A percentile compares a stretch with the other conserved stretches of the same genome.
Evolutionary conservation across 192 early-diverging fungal genomes (phyloP).

Genomic region (Coemansia furcata): DNA sequence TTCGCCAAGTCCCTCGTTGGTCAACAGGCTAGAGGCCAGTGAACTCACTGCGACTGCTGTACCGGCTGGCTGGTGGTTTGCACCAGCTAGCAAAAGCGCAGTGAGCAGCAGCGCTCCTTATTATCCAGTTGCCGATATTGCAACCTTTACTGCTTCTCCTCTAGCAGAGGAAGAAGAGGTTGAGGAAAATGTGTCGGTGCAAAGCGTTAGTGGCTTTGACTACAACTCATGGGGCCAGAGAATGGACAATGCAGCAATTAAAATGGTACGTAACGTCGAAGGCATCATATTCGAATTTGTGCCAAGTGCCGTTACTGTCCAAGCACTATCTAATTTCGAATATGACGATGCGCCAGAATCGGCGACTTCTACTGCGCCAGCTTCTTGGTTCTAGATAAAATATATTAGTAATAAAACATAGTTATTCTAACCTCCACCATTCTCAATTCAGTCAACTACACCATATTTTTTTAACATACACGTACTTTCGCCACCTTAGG

Average conservation of each 20-base stretch:
- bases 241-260: slow-evolving; percentile 34
- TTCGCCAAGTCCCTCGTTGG: neutral
- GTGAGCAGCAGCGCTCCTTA: neutral
- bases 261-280: slow-evolving; percentile 33
- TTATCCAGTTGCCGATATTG: neutral
- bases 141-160: neutral
- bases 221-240: slow-evolving; percentile 37
- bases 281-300: slow-evolving; percentile 25
- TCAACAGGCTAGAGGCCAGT: slow-evolving; percentile 8
- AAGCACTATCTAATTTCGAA: neutral
- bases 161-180: slow-evolving; percentile 2
- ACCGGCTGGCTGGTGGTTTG: slow-evolving; percentile 2
- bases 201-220: slow-evolving; percentile 19
- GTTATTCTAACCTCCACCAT: no score
- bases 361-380: neutral
- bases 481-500: no score
- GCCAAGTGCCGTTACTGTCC: neutral
- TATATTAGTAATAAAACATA: neutral
- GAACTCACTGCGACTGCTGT: neutral
- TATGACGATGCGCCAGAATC: slow-evolving; percentile 4
- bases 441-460: no score
- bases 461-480: no score
- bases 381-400: neutral
- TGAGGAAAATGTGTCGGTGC: neutral
- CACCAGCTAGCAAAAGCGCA: neutral